A percentile compares a stretch with the other conserved stretches of the same genome.
Conservation (phyloP, 1,139 yeast genomes). For the Lodderomyces elongisporus region DNA sequence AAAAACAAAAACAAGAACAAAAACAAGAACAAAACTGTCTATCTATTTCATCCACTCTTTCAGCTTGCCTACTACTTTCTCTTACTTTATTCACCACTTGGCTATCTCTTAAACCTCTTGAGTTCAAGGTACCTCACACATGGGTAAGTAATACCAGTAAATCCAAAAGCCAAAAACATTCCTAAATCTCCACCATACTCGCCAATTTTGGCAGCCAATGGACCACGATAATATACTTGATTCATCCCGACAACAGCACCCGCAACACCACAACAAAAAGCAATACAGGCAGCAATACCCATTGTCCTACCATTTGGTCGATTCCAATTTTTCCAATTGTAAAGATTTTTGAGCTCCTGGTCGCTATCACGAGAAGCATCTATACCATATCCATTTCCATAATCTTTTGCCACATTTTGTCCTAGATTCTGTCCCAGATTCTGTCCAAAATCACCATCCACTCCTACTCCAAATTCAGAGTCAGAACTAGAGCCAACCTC, state of each 20-base stretch:
- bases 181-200: slow-evolving; percentile 16
- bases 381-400: too few relatives aligned
- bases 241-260: slow-evolving; percentile 33
- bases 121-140: slow-evolving; percentile 59
- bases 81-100: too few relatives aligned
- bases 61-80: too few relatives aligned
- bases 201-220: slow-evolving; percentile 25
- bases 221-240: slow-evolving; percentile 28
- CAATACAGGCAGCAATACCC: slow-evolving; percentile 23
- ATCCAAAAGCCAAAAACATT: slow-evolving; percentile 71
- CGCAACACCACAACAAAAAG: slow-evolving; percentile 23
- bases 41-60: too few relatives aligned
- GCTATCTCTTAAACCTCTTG: slow-evolving; percentile 45
- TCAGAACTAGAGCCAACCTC: slow-evolving; percentile 4
- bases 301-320: slow-evolving; percentile 42
- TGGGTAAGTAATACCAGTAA: slow-evolving; percentile 64
- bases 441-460: not conserved
- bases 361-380: not conserved
- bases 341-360: slow-evolving; percentile 25
- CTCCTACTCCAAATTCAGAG: slow-evolving; percentile 2
- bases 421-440: too few relatives aligned
- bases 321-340: slow-evolving; percentile 68
- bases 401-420: too few relatives aligned
- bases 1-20: too few relatives aligned
- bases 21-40: too few relatives aligned